A percentile compares a stretch with the other conserved stretches of the same genome.
Conservation (phyloP, 345 rosid genomes). For the Eucalyptus marginata region DNA sequence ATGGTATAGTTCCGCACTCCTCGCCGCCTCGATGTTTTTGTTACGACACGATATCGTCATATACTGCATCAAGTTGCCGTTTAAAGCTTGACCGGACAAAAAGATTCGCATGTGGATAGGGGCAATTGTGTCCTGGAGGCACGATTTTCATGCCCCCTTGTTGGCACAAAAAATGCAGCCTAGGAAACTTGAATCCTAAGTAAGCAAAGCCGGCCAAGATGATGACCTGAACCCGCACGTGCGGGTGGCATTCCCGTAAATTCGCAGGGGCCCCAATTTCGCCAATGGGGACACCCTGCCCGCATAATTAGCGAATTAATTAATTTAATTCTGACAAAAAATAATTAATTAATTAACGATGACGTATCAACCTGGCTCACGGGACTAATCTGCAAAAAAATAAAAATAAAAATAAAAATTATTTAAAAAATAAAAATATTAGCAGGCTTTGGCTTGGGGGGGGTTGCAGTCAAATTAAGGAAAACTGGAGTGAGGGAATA, state of each 20-base stretch:
- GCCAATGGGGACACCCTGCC: not conserved
- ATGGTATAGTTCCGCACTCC: not conserved
- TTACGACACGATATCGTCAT: not conserved
- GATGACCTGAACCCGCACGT: not conserved
- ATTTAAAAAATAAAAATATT: not conserved
- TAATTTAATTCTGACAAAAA: not conserved
- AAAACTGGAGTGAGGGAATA: not conserved
- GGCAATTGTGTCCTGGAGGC: not conserved
- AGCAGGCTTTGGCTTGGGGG: not conserved
- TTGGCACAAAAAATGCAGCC: not conserved
- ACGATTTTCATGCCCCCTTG: not conserved
- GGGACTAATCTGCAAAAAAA: not conserved
- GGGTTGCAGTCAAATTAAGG: not conserved
- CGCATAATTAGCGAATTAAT: not conserved
- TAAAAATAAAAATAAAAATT: rapidly evolving
- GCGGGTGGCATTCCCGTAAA: not conserved
- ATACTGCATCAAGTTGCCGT: too few relatives aligned
- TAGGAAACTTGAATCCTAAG: not conserved
- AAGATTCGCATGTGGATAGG: not conserved
- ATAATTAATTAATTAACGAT: not conserved
- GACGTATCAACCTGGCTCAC: not conserved
- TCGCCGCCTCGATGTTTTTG: rapidly evolving
- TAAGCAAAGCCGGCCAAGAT: not conserved
- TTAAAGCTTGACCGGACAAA: not conserved
- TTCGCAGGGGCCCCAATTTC: not conserved